A percentile compares a stretch with the other conserved stretches of the same genome.
Evolutionary conservation across 2,329 filamentous ascomycete genomes (phyloP).

Genomic region (Phialophora tarda): DNA sequence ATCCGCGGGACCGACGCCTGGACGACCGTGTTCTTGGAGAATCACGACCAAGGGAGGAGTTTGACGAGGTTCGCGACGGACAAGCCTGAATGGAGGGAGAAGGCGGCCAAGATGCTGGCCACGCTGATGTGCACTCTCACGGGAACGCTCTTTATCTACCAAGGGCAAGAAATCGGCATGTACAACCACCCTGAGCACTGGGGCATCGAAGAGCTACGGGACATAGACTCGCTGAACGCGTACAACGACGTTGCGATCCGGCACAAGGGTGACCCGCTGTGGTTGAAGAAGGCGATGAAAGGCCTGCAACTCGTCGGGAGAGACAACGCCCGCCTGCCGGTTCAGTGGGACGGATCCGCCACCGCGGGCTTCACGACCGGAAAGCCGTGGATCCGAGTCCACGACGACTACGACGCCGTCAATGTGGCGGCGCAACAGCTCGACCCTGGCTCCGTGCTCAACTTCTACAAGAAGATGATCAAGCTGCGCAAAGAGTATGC

Average conservation of each 20-base stretch:
- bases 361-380: slow-evolving; percentile 70
- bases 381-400: slow-evolving; percentile 73
- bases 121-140: slow-evolving; percentile 61
- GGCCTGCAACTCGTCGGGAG: slow-evolving; percentile 56
- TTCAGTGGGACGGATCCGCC: slow-evolving; percentile 68
- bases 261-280: slow-evolving; percentile 45
- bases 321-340: slow-evolving; percentile 73
- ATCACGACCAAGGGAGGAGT: slow-evolving; percentile 68
- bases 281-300: slow-evolving; percentile 56
- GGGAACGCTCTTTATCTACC: slow-evolving; percentile 62
- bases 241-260: slow-evolving; percentile 48
- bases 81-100: slow-evolving; percentile 55
- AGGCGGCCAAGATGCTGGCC: slow-evolving; percentile 65
- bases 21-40: slow-evolving; percentile 70
- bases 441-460: slow-evolving; percentile 58
- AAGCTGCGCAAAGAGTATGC: slow-evolving; percentile 63
- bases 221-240: slow-evolving; percentile 47
- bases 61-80: slow-evolving; percentile 61
- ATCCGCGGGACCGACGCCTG: slow-evolving; percentile 61
- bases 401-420: slow-evolving; percentile 65
- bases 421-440: slow-evolving; percentile 61
- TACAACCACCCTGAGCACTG: slow-evolving; percentile 58
- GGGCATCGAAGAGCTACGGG: slow-evolving; percentile 49
- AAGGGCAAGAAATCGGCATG: slow-evolving; percentile 65
- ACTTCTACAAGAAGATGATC: slow-evolving; percentile 68